Base-by-base conservation (phyloP, 305 asterid species). In the Caryopteris hybrid region DNA sequence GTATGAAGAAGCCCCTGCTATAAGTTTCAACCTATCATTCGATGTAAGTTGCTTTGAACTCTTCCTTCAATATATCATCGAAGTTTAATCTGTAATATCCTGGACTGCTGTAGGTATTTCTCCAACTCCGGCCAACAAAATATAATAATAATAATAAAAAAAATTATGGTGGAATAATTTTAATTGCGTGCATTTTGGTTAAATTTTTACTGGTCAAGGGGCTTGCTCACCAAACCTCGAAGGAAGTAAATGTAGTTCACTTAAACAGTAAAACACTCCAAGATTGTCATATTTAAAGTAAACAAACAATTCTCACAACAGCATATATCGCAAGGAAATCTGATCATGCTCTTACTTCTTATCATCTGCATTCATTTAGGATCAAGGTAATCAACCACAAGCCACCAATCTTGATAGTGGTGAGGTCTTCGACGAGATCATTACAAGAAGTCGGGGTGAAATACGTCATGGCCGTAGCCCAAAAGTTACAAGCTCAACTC, bases 1-100 rank as follows among this genome's bases (percentile, higher is more conserved):
- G 73, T 94, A 85, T 39, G 99, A 94, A 81, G 99, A 94, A 82
- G 87, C 89, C 67, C 97, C 94, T 20, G 91, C 98, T 6, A 73
- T 88, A 43, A 42, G 61, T 38, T 88, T 80, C 88, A 85, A 81
- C 71, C 17, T 92, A 63, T 63, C 90, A 21, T 92, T 68, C 21
- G 90, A 83, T 47, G 97, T 90, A 86, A 86, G 88, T 61, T 46
- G 18, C 61, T 8, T 53, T 21, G 2, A 8, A 9, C 4, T 39
- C 17, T 60, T 14, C 3, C 47, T 21, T 57, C 8, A 14, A 12
- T 23, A n/a, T 54, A 23, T 31, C 62, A 16, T 27, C 42, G 5
- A 7, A 2, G 13, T 14, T 36, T 36, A 6, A 1, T 31, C 36
- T 31, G 36, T 31, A 31, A 31, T 31, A n/a, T 31, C 33, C 5